Evolutionary conservation across 2,329 filamentous ascomycete genomes (phyloP).

Genomic region (Cladosporium sp.): DNA sequence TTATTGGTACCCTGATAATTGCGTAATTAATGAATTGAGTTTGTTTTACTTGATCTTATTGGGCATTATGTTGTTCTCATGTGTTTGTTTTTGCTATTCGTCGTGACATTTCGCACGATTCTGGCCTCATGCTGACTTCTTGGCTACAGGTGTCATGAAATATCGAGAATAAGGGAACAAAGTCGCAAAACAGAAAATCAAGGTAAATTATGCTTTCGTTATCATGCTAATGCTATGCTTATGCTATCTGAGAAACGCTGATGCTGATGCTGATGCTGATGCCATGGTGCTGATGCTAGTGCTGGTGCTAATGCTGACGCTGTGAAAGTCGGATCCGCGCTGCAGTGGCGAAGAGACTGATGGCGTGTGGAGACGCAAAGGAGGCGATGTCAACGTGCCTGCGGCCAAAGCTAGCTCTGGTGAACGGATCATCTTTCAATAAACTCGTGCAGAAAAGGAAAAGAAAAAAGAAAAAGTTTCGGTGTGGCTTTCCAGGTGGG

Average conservation of each 20-base stretch:
- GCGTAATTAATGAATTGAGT: constrained; percentile 5
- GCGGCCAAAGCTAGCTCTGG: neutral
- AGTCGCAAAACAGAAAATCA: neutral
- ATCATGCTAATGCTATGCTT: neutral
- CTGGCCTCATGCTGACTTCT: too few species aligned
- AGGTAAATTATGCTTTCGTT: neutral
- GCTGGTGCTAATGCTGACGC: neutral
- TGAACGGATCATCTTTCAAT: too few species aligned
- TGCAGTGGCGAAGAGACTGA: neutral
- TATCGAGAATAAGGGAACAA: neutral
- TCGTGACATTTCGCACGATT: too few species aligned
- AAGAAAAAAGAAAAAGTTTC: too few species aligned
- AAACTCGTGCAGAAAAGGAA: too few species aligned
- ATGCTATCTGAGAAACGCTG: neutral
- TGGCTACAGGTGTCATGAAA: neutral
- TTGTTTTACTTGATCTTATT: neutral
- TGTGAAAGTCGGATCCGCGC: neutral
- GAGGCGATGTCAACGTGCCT: neutral
- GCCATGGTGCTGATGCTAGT: neutral
- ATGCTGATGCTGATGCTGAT: neutral
- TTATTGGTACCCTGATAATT: neutral
- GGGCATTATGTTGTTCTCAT: neutral
- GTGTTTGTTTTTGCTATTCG: too few species aligned
- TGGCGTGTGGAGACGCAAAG: neutral
- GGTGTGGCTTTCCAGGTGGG: too few species aligned